Evolutionary conservation across 805 yeast genomes (phyloP).

Genomic region (Deakozyma indianensis): DNA sequence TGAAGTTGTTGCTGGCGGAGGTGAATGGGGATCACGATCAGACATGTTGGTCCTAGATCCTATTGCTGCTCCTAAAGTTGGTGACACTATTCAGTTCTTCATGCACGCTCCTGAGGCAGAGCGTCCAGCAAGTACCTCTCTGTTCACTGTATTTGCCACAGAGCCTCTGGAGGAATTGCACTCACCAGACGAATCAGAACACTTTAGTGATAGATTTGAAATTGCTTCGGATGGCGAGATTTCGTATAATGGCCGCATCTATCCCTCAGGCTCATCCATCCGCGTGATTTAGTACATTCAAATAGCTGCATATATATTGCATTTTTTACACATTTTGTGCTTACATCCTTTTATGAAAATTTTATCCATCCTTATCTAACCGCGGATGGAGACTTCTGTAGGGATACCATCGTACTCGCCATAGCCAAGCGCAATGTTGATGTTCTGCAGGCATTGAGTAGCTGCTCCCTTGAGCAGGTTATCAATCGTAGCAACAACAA

Average conservation of each 20-base stretch:
- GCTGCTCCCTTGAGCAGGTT: slow-evolving; percentile 96
- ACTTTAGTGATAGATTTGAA: neutral
- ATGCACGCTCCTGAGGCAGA: slow-evolving; percentile 2
- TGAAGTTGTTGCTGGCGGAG: slow-evolving; percentile 59
- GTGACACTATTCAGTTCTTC: slow-evolving; percentile 32
- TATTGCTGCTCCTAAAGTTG: slow-evolving; percentile 30
- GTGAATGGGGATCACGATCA: slow-evolving; percentile 62
- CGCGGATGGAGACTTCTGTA: slow-evolving; percentile 17
- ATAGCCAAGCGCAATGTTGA: slow-evolving; percentile 78
- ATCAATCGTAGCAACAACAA: slow-evolving; percentile 89
- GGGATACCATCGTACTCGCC: slow-evolving; percentile 96
- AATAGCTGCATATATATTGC: no score
- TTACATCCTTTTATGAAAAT: no score
- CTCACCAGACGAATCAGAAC: neutral
- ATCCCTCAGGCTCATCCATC: neutral
- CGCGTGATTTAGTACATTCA: no score
- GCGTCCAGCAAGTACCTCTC: neutral
- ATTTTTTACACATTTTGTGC: no score
- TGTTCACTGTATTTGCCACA: neutral
- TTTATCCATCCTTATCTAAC: no score
- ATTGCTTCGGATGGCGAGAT: neutral
- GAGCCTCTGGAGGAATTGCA: neutral
- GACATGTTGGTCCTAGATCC: slow-evolving; percentile 54
- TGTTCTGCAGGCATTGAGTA: slow-evolving; percentile 94
- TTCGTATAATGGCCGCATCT: neutral